These are phyloP conservation scores for Phaeophleospora eucalypticola DNA, from an alignment of 2,329 filamentous ascomycete species.

Conservation along the genomic window DNA sequence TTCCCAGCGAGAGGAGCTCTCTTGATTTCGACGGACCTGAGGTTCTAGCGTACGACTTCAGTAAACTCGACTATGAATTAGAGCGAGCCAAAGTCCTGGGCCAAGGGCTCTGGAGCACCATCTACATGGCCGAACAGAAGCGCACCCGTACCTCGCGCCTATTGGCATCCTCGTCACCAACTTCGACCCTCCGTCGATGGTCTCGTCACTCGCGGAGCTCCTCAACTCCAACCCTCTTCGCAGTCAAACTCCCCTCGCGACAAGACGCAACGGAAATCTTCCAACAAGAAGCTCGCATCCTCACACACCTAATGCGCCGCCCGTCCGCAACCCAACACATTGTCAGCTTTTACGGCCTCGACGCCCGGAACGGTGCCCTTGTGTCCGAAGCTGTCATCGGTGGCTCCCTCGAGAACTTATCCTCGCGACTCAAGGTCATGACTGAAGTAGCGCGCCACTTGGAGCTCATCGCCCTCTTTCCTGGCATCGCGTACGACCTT, in stretches of 20 bases:
- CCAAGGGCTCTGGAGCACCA: slow-evolving; percentile 35
- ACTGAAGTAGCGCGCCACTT: slow-evolving; percentile 33
- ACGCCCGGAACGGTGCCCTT: slow-evolving; percentile 27
- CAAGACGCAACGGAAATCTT: slow-evolving; percentile 33
- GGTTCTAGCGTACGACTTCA: slow-evolving; percentile 22
- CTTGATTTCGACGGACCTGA: slow-evolving; percentile 13
- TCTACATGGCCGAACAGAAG: slow-evolving; percentile 31
- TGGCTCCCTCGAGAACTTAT: slow-evolving; percentile 30
- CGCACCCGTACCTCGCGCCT: background rate
- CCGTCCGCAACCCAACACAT: slow-evolving; percentile 23
- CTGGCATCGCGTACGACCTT: slow-evolving; percentile 37
- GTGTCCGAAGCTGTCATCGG: slow-evolving; percentile 33
- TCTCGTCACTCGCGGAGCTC: slow-evolving; percentile 11
- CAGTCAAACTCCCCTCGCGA: slow-evolving; percentile 33
- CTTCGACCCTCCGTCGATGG: slow-evolving; percentile 7
- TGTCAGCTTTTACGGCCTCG: slow-evolving; percentile 34
- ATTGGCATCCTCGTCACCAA: background rate
- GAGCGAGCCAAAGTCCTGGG: slow-evolving; percentile 32
- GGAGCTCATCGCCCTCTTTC: slow-evolving; percentile 38
- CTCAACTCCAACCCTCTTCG: slow-evolving; percentile 24
- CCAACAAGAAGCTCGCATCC: slow-evolving; percentile 31
- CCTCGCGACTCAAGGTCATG: slow-evolving; percentile 27
- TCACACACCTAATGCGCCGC: slow-evolving; percentile 29
- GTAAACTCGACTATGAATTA: slow-evolving; percentile 32
- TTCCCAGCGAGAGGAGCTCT: slow-evolving; percentile 19